Evolutionary conservation across 148 eudicot species (phyloP).

Genomic region (Gaultheria prostrata): DNA sequence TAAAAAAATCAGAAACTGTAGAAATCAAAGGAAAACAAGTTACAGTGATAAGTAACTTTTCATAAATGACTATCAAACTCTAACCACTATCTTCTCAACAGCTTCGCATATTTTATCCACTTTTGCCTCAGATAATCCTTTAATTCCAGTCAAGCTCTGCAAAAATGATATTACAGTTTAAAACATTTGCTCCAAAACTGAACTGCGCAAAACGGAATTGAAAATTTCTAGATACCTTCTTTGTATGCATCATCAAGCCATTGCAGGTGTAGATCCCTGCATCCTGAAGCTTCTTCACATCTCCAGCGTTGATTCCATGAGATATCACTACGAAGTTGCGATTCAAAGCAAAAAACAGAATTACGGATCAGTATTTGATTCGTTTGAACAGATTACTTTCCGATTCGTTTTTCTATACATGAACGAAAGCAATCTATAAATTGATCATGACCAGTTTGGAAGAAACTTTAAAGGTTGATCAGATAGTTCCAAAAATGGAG

Average conservation of each 20-base stretch:
- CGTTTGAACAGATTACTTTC: background rate
- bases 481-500: background rate
- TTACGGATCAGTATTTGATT: background rate
- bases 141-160: constrained; percentile 86
- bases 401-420: background rate
- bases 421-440: background rate
- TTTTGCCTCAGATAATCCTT: constrained; percentile 98
- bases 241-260: constrained; percentile 97
- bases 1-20: constrained; percentile 3
- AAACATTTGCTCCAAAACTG: background rate
- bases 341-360: too few species aligned
- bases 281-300: constrained; percentile 93
- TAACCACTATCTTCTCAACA: constrained; percentile 92
- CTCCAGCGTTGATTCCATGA: constrained; percentile 97
- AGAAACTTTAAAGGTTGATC: background rate
- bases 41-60: background rate
- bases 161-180: background rate
- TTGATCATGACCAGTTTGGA: background rate
- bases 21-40: background rate
- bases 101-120: constrained; percentile 98
- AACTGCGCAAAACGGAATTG: background rate
- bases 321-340: constrained; percentile 44
- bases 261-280: constrained; percentile 93
- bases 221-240: constrained; percentile 51
- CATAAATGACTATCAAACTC: constrained; percentile 14